Percentiles rank a stretch among this genome's conserved stretches.
phyloP scores from a whole-genome alignment of 2,329 filamentous ascomycete genomes.

The Tolypocladium ovalisporum region DNA sequence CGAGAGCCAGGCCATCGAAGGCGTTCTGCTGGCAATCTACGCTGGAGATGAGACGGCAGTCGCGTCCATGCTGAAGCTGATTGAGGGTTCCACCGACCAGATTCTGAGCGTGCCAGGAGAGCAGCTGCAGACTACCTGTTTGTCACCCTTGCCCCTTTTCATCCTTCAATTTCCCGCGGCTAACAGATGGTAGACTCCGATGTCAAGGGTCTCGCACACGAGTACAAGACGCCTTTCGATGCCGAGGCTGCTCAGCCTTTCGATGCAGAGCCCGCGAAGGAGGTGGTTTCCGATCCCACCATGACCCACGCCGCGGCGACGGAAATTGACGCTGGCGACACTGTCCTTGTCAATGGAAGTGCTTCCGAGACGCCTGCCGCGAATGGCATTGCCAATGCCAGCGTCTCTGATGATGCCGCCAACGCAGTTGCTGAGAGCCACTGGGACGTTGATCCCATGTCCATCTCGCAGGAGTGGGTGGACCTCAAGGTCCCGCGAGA shows the following conservation, averaged over 20 bases:
- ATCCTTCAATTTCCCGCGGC: no score
- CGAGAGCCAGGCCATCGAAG: slow-evolving; percentile 73
- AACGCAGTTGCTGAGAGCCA: slow-evolving; percentile 54
- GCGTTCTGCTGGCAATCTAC: slow-evolving; percentile 68
- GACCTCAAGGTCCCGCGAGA: slow-evolving; percentile 57
- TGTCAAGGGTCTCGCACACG: slow-evolving; percentile 33
- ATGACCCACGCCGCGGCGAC: slow-evolving; percentile 55
- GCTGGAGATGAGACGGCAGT: slow-evolving; percentile 67
- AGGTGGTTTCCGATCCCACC: slow-evolving; percentile 49
- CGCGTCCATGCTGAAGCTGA: slow-evolving; percentile 64
- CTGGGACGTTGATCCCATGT: slow-evolving; percentile 45
- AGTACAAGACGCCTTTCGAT: slow-evolving; percentile 37
- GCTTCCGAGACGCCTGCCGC: slow-evolving; percentile 21
- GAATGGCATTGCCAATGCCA: slow-evolving; percentile 36
- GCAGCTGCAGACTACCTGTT: slow-evolving; percentile 60
- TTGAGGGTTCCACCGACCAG: slow-evolving; percentile 58
- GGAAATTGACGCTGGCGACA: slow-evolving; percentile 46
- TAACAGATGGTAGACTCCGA: slow-evolving; percentile 20
- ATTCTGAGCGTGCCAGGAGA: slow-evolving; percentile 56
- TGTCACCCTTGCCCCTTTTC: no score
- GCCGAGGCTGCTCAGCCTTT: slow-evolving; percentile 17
- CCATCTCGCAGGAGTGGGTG: slow-evolving; percentile 60
- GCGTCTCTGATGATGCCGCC: slow-evolving; percentile 39
- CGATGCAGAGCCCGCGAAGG: slow-evolving; percentile 22
- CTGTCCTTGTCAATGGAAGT: slow-evolving; percentile 31